Evolutionary conservation across 2,329 filamentous ascomycete species (phyloP).

Genomic region (Arthrobotrys conoides): DNA sequence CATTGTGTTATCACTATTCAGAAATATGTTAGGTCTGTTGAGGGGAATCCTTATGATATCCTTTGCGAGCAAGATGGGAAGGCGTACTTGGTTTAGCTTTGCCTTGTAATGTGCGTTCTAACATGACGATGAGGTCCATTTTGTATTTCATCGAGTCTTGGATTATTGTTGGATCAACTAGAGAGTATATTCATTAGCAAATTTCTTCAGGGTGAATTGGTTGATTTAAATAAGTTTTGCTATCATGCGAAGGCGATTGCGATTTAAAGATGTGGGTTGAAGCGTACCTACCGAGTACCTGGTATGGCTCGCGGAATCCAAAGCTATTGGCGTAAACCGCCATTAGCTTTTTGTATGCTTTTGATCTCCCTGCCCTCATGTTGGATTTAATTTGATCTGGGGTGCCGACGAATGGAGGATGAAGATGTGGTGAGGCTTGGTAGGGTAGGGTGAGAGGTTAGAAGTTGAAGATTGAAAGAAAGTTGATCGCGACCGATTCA

Average conservation of each 20-base stretch:
- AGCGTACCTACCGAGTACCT: constrained; percentile 77
- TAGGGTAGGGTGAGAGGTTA: background rate
- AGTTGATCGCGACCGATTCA: constrained; percentile 35
- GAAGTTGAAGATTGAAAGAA: constrained; percentile 9
- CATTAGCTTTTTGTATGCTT: constrained; percentile 92
- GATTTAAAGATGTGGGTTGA: constrained; percentile 21
- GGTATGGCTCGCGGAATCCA: constrained; percentile 93
- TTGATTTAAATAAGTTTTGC: background rate
- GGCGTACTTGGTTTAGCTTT: constrained; percentile 82
- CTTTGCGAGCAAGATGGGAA: constrained; percentile 55
- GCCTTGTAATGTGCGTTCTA: constrained; percentile 88
- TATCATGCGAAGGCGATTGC: background rate
- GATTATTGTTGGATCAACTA: constrained; percentile 87
- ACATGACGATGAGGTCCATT: constrained; percentile 84
- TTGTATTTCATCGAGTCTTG: constrained; percentile 85
- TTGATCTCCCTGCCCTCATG: constrained; percentile 78
- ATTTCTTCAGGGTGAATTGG: background rate
- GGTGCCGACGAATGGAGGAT: background rate
- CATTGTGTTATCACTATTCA: constrained; percentile 80
- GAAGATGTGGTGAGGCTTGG: background rate
- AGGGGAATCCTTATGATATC: constrained; percentile 40
- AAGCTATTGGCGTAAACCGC: constrained; percentile 89
- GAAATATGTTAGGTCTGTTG: constrained; percentile 58
- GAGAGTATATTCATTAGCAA: background rate
- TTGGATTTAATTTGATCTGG: background rate